A percentile compares a stretch with the other conserved stretches of the same genome.
Conservation (phyloP, 805 yeast genomes). For the Yamadazyma phyllophila region DNA sequence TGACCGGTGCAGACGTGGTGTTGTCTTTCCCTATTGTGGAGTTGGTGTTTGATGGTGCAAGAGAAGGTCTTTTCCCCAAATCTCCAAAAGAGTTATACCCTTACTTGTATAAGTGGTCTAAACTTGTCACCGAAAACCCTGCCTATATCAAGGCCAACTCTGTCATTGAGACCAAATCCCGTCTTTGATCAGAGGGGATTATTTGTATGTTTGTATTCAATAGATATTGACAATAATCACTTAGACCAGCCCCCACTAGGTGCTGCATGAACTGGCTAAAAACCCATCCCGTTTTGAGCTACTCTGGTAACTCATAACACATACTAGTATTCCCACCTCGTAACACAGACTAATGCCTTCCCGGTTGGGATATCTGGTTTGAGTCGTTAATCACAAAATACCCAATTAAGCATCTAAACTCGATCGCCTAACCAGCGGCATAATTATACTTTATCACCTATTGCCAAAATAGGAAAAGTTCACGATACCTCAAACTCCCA, state of each 20-base stretch:
- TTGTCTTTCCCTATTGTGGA: slow-evolving; percentile 45
- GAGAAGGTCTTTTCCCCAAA: slow-evolving; percentile 16
- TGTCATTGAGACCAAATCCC: slow-evolving; percentile 4
- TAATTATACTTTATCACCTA: neutral
- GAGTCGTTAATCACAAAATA: too few species aligned
- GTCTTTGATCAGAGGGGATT: neutral
- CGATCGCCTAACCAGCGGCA: too few species aligned
- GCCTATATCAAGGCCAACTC: slow-evolving; percentile 7
- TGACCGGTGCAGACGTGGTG: slow-evolving; percentile 59
- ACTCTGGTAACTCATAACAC: too few species aligned
- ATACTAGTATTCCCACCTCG: too few species aligned
- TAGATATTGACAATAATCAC: too few species aligned
- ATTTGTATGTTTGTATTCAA: neutral
- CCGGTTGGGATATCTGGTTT: neutral
- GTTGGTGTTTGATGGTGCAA: slow-evolving; percentile 22
- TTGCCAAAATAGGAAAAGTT: neutral
- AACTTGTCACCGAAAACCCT: slow-evolving; percentile 9
- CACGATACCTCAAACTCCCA: neutral
- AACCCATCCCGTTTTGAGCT: too few species aligned
- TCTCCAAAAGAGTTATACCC: slow-evolving; percentile 18
- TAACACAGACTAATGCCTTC: neutral
- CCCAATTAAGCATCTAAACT: too few species aligned
- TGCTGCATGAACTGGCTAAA: too few species aligned
- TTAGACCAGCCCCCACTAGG: too few species aligned
- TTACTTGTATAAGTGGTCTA: slow-evolving; percentile 23